These are phyloP conservation scores for Clavariopsis aquatica DNA, from an alignment of 495 filamentous ascomycete genomes.

Conservation along the genomic window DNA sequence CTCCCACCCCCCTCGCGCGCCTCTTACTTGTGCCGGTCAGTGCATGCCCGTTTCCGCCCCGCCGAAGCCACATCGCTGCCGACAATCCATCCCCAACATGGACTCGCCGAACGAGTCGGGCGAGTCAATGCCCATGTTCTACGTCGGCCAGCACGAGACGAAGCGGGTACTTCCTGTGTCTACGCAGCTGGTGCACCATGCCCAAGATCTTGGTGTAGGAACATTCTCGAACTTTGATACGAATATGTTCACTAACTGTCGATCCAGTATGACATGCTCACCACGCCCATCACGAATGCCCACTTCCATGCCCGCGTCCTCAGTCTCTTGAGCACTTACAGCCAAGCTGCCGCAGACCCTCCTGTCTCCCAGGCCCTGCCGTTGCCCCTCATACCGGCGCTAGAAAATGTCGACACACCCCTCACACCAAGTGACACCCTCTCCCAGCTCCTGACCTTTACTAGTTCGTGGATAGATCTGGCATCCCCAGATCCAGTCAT, in stretches of 20 bases:
- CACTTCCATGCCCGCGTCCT: slow-evolving; percentile 79
- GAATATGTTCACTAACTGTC: slow-evolving; percentile 14
- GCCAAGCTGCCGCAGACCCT: slow-evolving; percentile 49
- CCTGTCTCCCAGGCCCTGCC: slow-evolving; percentile 23
- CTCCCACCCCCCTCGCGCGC: neutral
- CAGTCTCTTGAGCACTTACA: slow-evolving; percentile 50
- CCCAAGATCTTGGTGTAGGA: slow-evolving; percentile 58
- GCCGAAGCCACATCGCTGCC: neutral
- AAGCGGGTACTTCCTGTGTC: slow-evolving; percentile 62
- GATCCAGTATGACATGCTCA: slow-evolving; percentile 89
- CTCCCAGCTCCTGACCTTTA: slow-evolving; percentile 68
- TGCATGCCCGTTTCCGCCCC: neutral
- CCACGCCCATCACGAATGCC: slow-evolving; percentile 79
- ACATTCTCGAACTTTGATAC: neutral
- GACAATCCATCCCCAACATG: slow-evolving; percentile 17
- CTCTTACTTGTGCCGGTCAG: neutral
- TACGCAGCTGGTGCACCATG: slow-evolving; percentile 62
- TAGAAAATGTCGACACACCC: slow-evolving; percentile 71
- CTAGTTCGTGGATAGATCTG: slow-evolving; percentile 87
- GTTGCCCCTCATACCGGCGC: slow-evolving; percentile 57
- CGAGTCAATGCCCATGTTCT: slow-evolving; percentile 63
- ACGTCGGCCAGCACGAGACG: slow-evolving; percentile 81
- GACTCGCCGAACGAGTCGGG: slow-evolving; percentile 50
- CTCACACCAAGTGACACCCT: slow-evolving; percentile 72
- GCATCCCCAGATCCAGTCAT: slow-evolving; percentile 80